Conservation (phyloP, 495 filamentous ascomycete genomes). For the Daldinia vernicosa region DNA sequence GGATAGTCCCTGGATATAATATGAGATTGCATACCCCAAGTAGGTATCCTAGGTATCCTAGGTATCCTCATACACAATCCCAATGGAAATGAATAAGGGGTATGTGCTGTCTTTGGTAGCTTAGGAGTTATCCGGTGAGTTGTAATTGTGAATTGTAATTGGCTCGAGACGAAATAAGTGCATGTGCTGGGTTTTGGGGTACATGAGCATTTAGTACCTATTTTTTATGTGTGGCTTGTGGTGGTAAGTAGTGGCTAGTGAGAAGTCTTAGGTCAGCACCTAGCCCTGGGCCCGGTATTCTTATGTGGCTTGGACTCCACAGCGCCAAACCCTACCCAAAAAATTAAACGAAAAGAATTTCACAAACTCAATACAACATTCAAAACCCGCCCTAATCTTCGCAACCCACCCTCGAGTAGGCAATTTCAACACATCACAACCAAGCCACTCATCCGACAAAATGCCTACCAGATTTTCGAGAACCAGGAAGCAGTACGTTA, state of each 20-base stretch:
- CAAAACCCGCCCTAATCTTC: slow-evolving; percentile 28
- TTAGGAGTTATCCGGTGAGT: not conserved
- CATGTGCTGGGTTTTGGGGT: no score
- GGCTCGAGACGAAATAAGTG: not conserved
- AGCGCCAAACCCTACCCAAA: slow-evolving; percentile 38
- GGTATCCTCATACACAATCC: no score
- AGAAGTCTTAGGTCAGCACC: not conserved
- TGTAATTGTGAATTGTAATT: not conserved
- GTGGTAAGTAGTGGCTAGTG: slow-evolving; percentile 11
- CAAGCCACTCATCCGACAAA: slow-evolving; percentile 48
- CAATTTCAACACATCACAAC: slow-evolving; percentile 37
- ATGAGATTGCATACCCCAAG: no score
- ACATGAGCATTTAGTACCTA: not conserved
- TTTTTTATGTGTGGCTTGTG: not conserved
- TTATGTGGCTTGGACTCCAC: slow-evolving; percentile 24
- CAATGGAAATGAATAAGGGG: not conserved
- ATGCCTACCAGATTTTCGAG: slow-evolving; percentile 87
- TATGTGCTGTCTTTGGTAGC: not conserved
- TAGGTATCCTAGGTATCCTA: no score
- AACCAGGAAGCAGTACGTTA: slow-evolving; percentile 83
- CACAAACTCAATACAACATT: slow-evolving; percentile 34
- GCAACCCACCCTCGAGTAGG: slow-evolving; percentile 35
- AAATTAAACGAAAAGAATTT: slow-evolving; percentile 43
- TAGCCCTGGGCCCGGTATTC: not conserved
- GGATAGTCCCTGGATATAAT: not conserved